Evolutionary conservation across 1,139 yeast genomes (phyloP).

Genomic region (Blastobotrys raffinosifermentans): DNA sequence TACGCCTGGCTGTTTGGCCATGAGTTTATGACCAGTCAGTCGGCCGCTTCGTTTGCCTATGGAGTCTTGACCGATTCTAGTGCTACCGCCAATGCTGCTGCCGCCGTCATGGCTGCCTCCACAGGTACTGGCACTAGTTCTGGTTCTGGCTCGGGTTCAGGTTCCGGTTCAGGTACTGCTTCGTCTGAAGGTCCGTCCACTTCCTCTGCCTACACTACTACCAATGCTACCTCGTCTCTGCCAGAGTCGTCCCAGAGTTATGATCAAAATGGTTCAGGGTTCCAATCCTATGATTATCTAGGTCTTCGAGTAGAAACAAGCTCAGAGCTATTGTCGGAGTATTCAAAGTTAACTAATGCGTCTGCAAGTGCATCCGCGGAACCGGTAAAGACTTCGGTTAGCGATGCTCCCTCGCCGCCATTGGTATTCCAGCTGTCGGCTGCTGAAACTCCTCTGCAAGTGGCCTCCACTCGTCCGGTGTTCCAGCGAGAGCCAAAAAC

Average conservation of each 20-base stretch:
- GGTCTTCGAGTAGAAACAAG: conserved; percentile 10
- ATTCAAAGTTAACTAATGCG: conserved; percentile 6
- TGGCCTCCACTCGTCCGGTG: conserved; percentile 10
- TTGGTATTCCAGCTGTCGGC: too few species aligned
- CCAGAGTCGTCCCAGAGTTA: background rate
- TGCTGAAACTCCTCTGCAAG: too few species aligned
- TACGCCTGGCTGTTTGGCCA: conserved; percentile 24
- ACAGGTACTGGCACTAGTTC: too few species aligned
- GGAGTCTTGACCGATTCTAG: conserved; percentile 10
- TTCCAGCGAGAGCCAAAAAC: conserved; percentile 10
- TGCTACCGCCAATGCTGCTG: background rate
- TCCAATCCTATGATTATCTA: conserved; percentile 7
- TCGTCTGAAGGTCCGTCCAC: background rate
- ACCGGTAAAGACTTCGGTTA: background rate
- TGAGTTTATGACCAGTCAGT: conserved; percentile 16
- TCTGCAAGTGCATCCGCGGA: background rate
- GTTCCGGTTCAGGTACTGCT: background rate
- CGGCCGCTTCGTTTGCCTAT: conserved; percentile 11
- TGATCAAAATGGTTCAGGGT: background rate
- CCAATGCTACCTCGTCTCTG: background rate
- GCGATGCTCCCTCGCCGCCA: background rate
- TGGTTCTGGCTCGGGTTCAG: background rate
- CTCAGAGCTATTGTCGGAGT: conserved; percentile 7
- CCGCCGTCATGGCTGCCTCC: too few species aligned
- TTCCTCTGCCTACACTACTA: background rate